phyloP scores from a whole-genome alignment of 2,329 filamentous ascomycete genomes.

The Endocalyx cinctus region DNA sequence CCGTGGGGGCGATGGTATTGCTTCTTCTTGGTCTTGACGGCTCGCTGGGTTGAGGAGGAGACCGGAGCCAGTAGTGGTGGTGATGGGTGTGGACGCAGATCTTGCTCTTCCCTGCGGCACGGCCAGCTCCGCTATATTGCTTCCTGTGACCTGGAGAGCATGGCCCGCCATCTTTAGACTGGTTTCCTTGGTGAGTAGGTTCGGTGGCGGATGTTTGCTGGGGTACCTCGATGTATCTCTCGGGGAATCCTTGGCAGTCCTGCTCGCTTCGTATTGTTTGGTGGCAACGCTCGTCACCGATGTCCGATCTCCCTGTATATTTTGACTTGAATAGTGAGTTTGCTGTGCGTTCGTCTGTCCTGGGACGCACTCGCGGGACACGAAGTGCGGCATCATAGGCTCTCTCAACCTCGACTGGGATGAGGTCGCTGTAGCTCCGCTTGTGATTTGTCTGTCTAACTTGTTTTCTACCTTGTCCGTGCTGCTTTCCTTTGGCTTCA shows the following conservation, averaged over 20 bases:
- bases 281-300: slow-evolving; percentile 7
- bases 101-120: slow-evolving; percentile 11
- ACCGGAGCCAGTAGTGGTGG: slow-evolving; percentile 56
- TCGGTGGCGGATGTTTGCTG: slow-evolving; percentile 6
- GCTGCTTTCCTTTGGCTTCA: too few relatives aligned
- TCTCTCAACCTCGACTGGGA: slow-evolving; percentile 29
- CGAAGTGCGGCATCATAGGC: slow-evolving; percentile 22
- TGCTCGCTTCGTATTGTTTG: too few relatives aligned
- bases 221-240: slow-evolving; percentile 5
- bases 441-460: slow-evolving; percentile 9
- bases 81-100: slow-evolving; percentile 56
- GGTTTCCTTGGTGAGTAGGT: slow-evolving; percentile 7
- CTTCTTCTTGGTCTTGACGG: slow-evolving; percentile 12
- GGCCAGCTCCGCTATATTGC: too few relatives aligned
- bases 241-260: slow-evolving; percentile 6
- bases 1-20: slow-evolving; percentile 2
- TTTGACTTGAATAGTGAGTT: slow-evolving; percentile 7
- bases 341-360: slow-evolving; percentile 16
- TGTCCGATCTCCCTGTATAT: slow-evolving; percentile 6
- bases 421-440: slow-evolving; percentile 33
- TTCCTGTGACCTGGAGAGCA: too few relatives aligned
- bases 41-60: too few relatives aligned
- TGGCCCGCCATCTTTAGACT: too few relatives aligned
- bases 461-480: slow-evolving; percentile 7
- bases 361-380: slow-evolving; percentile 21